Evolutionary conservation across 495 filamentous ascomycete species (phyloP), one percentile per base, ranked within the genome.

Genomic region (Aspergillus haitiensis): DNA sequence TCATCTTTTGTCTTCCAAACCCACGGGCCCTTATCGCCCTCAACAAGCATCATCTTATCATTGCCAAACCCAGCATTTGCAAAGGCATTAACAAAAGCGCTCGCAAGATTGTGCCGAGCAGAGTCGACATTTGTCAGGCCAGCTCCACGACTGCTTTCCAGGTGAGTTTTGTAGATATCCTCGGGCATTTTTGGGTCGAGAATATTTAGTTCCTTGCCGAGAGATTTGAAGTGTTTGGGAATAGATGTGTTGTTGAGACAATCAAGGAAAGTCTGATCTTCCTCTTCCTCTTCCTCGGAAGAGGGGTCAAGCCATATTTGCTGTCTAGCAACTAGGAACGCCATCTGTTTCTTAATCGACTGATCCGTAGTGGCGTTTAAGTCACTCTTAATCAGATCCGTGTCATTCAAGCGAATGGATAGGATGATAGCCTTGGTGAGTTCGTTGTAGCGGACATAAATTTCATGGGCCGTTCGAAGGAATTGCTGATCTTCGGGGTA

Each of bases 1-100:
- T 97, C 93, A 37, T 97, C 93, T 75, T 98, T 98, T 10, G 95
- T 98, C 78, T 98, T 99, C 89, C 92, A 98, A 3, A 98, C 89
- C 95, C 95, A 99, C 60, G 87, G 88, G 39, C 88, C 86, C 77
- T 94, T 92, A 60, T 91, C 86, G 48, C 75, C 80, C 36, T 84
- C 79, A 32, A 89, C 87, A 40, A 98, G 81, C 92, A 99, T 96
- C 85, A 98, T 87, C 80, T 97, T 97, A 69, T 99, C 94, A 52
- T 88, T 89, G 21, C 92, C 91, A 67, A 92, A 99, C 21, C 94
- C 94, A 56, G 93, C 92, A 65, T 99, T 99, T 51, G 91, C 90
- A 68, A 99, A 97, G 1, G 85, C 88, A 70, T 99, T 99, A 52
- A 99, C 94, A 65, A 99, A 98, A 32, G 87, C 92, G 61, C 93